Conservation (phyloP, 2,329 filamentous ascomycete genomes). For the Aureobasidium sp. region DNA sequence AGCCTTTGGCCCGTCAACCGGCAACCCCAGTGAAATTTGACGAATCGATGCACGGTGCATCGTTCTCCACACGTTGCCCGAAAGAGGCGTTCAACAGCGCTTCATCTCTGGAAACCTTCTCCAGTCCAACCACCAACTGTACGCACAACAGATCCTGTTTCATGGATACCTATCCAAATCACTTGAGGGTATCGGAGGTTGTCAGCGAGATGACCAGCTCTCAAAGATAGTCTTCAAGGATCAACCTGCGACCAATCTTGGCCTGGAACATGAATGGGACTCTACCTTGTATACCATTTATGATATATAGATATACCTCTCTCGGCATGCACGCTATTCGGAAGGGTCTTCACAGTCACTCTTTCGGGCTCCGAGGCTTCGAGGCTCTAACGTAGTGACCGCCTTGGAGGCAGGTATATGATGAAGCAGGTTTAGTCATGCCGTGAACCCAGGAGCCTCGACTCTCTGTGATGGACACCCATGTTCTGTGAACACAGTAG, state of each 20-base stretch:
- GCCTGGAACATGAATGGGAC: no score
- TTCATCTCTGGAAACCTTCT: not conserved
- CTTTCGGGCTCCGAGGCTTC: no score
- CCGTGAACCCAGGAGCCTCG: not conserved
- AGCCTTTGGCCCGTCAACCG: constrained; percentile 8
- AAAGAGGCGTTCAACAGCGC: constrained; percentile 10
- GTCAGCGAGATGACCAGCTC: not conserved
- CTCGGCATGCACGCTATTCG: no score
- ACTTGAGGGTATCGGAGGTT: not conserved
- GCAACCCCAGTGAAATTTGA: constrained; percentile 1
- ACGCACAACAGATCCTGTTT: not conserved
- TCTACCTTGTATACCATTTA: no score
- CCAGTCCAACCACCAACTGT: not conserved
- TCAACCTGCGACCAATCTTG: no score
- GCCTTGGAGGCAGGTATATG: not conserved
- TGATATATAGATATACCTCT: no score
- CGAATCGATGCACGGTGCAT: not conserved
- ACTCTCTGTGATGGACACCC: not conserved
- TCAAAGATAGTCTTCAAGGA: not conserved
- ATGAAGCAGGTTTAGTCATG: not conserved
- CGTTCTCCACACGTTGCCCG: constrained; percentile 10
- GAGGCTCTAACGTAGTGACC: not conserved
- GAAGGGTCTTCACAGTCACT: no score
- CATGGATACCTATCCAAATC: not conserved
- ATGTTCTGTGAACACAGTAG: no score